Base-by-base conservation (phyloP, 2,329 filamentous ascomycete genomes). In the Plenodomus tracheiphilus region DNA sequence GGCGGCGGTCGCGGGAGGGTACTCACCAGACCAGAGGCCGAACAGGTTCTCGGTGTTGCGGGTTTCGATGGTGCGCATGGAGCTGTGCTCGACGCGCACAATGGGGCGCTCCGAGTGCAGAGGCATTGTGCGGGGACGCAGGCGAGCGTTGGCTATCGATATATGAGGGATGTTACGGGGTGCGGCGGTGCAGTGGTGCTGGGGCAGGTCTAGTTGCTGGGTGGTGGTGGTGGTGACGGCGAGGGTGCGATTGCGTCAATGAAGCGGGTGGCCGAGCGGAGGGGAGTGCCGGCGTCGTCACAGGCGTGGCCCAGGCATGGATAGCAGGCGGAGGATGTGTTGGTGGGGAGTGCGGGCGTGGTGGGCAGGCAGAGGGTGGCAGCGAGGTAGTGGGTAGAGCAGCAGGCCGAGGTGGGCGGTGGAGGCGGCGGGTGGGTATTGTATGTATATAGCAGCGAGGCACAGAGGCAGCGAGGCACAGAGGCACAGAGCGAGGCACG, bases 1-100 rank as follows among this genome's bases (percentile, higher is more conserved):
- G n/a, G n/a, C n/a, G n/a, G n/a, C n/a, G n/a, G n/a, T n/a, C n/a
- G n/a, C n/a, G n/a, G n/a, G n/a, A n/a, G n/a, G 42, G 49, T 39
- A 81, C 89, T 83, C 77, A 96, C 91, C 90, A 73, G 91, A 93
- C 91, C 92, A 96, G 84, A 97, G 95, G 79, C 89, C 92, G 77
- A 94, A 95, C 43, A 97, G 84, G 70, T 92, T 95, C 76, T 96
- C 90, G 21, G 90, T 87, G 73, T 96, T 96, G 61, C 87, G 83
- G 1, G 93, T 96, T 76, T 97, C 92, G 67, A 97, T 91, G 73
- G 95, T 91, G 79, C 94, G 89, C 72, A 99, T 92, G 62, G 93
- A 88, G 70, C 87, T 89, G 58, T 90, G 86, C 78, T 97, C 91
- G 73, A 97, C 89, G 55, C 91, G 91, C 69, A 97, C 81, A 71